Percentiles rank a stretch among this genome's conserved stretches.
These are phyloP conservation scores for Mercurialis annua DNA, from an alignment of 345 rosid genomes.

Conservation along the genomic window DNA sequence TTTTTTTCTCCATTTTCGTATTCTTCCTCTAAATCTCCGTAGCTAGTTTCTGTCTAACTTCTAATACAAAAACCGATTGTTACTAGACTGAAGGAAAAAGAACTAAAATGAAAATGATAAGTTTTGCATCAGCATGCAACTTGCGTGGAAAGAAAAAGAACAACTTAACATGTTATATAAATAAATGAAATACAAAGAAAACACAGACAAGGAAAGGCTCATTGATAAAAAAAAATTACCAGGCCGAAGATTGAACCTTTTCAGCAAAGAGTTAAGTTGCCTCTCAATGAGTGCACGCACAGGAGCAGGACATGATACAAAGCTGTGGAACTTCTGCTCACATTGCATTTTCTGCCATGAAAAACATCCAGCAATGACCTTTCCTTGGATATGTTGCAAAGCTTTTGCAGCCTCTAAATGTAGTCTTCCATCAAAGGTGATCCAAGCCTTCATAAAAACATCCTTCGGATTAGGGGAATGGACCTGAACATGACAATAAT, in stretches of 20 bases:
- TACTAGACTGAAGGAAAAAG: no score
- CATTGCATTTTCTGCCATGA: slow-evolving; percentile 84
- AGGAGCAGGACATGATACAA: slow-evolving; percentile 60
- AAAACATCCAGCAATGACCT: slow-evolving; percentile 56
- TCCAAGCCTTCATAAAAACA: slow-evolving; percentile 40
- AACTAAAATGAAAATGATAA: no score
- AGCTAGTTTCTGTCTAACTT: no score
- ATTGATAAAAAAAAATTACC: slow-evolving; percentile 39
- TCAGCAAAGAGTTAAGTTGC: slow-evolving; percentile 43
- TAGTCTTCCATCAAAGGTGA: slow-evolving; percentile 73
- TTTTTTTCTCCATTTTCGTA: no score
- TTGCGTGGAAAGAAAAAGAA: not conserved
- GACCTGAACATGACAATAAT: slow-evolving; percentile 57
- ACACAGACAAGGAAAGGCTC: not conserved
- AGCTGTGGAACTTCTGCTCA: slow-evolving; percentile 71
- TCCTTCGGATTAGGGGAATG: slow-evolving; percentile 49
- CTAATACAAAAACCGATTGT: no score
- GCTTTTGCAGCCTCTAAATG: slow-evolving; percentile 98
- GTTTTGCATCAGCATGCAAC: not conserved
- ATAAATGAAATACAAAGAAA: not conserved
- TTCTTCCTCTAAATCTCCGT: no score
- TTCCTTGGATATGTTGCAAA: slow-evolving; percentile 67
- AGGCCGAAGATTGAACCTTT: slow-evolving; percentile 33
- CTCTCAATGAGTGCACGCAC: slow-evolving; percentile 57
- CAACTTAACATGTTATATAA: not conserved